Evolutionary conservation across 225 moss, liverwort and hornwort genomes (phyloP), one percentile per base, ranked within the genome.

Genomic region (Sphagnum tenellum): DNA sequence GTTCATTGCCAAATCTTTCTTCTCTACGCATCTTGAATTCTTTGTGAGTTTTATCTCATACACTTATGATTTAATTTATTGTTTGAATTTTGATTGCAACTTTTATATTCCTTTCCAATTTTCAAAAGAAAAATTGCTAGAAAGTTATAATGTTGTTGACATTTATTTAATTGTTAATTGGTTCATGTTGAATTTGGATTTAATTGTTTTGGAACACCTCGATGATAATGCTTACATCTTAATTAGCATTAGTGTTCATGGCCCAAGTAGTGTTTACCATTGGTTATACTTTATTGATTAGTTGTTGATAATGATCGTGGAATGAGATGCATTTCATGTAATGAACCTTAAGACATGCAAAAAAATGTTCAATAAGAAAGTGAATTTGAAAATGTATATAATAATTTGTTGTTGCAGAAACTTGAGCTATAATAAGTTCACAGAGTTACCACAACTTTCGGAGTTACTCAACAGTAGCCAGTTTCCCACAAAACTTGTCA

Each of bases 321-420:
- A 75, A 47, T 29, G 54, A 12, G 75, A 72, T 72, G 29, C 29
- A 29, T 29, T 29, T 29, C 29, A 29, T 29, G 29, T 29, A 29
- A 1, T 29, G 29, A 29, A 29, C 29, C 29, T 29, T 29, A 29
- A 29, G 29, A 29, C 29, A 29, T 29, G 29, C 29, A 29, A 1
- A 29, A 29, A 29, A 29, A 29, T 29, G 29, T 29, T 29, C 1
- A 29, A 29, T 67, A 72, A 48, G 49, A 74, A 12, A 56, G 44
- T 10, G 65, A 69, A 71, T 65, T 72, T 63, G 73, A 53, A 49
- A 59, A 62, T 66, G 45, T 3, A 62, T 55, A 53, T 3, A 60
- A 66, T 59, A 48, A 14, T 12, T 45, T 7, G 56, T 50, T 5
- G 67, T 7, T 68, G 70, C 77, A 78, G 81, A 56, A 75, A 81